phyloP scores from a whole-genome alignment of 1,284 basidiomycete genomes.

The Ustilago xerochloae region DNA sequence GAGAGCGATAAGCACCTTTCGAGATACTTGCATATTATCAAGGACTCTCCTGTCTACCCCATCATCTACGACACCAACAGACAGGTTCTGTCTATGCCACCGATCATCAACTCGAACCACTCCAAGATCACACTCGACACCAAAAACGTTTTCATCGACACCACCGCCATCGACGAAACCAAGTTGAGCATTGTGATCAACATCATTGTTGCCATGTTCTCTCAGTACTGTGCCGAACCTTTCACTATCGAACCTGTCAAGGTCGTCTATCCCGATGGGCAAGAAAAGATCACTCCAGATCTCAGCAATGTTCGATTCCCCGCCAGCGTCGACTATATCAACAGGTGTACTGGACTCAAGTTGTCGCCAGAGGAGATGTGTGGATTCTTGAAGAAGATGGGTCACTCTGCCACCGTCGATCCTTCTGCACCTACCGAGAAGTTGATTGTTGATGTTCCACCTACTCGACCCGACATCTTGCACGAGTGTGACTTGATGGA shows the following conservation, averaged over 20 bases:
- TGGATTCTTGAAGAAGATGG: slow-evolving; percentile 80
- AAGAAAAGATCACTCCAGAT: slow-evolving; percentile 81
- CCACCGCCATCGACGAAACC: slow-evolving; percentile 96
- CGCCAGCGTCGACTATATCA: slow-evolving; percentile 90
- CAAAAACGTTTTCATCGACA: slow-evolving; percentile 93
- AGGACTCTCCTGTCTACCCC: slow-evolving; percentile 94
- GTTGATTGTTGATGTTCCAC: slow-evolving; percentile 81
- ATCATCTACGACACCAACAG: slow-evolving; percentile 93
- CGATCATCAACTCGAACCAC: slow-evolving; percentile 76
- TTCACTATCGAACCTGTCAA: slow-evolving; percentile 72
- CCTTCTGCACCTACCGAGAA: slow-evolving; percentile 72
- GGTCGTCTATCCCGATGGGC: slow-evolving; percentile 71
- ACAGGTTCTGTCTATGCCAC: slow-evolving; percentile 93
- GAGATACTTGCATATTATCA: slow-evolving; percentile 90
- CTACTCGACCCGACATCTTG: slow-evolving; percentile 93
- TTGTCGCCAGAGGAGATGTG: slow-evolving; percentile 76
- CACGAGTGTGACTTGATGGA: slow-evolving; percentile 99
- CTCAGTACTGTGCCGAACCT: slow-evolving; percentile 91
- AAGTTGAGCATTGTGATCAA: slow-evolving; percentile 95
- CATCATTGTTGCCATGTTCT: slow-evolving; percentile 95
- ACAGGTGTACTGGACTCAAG: slow-evolving; percentile 88
- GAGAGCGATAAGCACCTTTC: slow-evolving; percentile 94
- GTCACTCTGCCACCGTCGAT: slow-evolving; percentile 59
- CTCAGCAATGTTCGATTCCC: slow-evolving; percentile 78
- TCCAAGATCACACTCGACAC: slow-evolving; percentile 97